Conservation (phyloP, 352 stramenopile genomes). For the Globisporangium viniferum region DNA sequence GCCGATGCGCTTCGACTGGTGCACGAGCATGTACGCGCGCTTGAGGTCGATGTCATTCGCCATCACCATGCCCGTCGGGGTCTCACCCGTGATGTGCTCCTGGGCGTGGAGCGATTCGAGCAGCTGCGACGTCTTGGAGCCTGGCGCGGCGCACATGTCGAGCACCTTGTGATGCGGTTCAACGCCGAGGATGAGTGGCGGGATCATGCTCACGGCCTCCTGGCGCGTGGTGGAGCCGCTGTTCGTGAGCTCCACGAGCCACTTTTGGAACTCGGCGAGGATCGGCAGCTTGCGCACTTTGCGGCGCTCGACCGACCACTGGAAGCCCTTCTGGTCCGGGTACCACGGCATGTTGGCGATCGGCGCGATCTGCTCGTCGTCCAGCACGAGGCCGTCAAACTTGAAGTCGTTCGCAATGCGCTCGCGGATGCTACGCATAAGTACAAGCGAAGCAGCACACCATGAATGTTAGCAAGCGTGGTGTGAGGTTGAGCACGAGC, state of each 20-base stretch:
- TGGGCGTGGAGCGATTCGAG: slow-evolving; percentile 91
- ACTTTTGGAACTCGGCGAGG: slow-evolving; percentile 94
- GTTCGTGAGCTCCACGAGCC: slow-evolving; percentile 94
- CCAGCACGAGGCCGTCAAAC: slow-evolving; percentile 78
- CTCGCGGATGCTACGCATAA: slow-evolving; percentile 67
- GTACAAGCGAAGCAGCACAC: neutral
- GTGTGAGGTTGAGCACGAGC: neutral
- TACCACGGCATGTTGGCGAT: slow-evolving; percentile 90
- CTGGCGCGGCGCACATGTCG: slow-evolving; percentile 98
- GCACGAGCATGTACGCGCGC: slow-evolving; percentile 98
- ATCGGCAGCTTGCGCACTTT: slow-evolving; percentile 91
- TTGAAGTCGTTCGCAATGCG: slow-evolving; percentile 84
- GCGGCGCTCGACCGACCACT: slow-evolving; percentile 85
- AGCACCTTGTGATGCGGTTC: slow-evolving; percentile 92
- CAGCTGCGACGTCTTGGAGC: slow-evolving; percentile 99
- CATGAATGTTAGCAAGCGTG: neutral
- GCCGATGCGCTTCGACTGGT: slow-evolving; percentile 95
- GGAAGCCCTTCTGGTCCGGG: slow-evolving; percentile 84
- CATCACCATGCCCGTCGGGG: slow-evolving; percentile 89
- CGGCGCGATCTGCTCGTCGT: slow-evolving; percentile 74
- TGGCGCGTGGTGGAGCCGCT: slow-evolving; percentile 96
- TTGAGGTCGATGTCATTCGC: slow-evolving; percentile 98
- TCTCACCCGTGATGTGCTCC: slow-evolving; percentile 73
- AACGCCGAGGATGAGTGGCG: slow-evolving; percentile 95
- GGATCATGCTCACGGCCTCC: slow-evolving; percentile 99